Base-by-base conservation (phyloP, 1,139 yeast genomes). In the Barnettozyma hawaiiensis region DNA sequence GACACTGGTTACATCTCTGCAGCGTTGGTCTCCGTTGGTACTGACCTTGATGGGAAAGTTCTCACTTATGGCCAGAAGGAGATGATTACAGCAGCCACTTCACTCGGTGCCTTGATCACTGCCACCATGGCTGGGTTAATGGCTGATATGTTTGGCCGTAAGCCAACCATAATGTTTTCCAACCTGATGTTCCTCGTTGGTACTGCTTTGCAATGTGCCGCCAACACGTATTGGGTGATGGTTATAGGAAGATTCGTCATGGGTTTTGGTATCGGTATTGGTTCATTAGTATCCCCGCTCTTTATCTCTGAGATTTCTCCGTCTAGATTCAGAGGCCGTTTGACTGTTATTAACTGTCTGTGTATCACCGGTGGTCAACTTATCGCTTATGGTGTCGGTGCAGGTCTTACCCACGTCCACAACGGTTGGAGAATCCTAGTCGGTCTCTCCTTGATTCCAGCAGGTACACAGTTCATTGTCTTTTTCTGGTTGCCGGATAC, bases 231-330 rank as follows among this genome's bases (percentile, higher is more conserved):
- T 41, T 87, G 97, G 95, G 80, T 85, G 35, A 90, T 92, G 97
- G 81, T 86, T 52, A 80, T 68, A 9, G 98, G 97, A 31, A 75
- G 97, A 61, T 83, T 90, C 54, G 70, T 90, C 40, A 85, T 90
- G 81, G 98, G 98, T 19, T 84, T 85, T 66, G 98, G 96, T 53
- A 97, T 90, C 21, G 98, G 98, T 50, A 76, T 86, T 46, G 97
- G 97, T 0, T 86, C 96, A 4, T 70, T 90, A 43, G 81, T 87
- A 43, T 86, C 97, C 15, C 97, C 97, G 2, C 70, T 90, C 47
- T 89, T 86, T 73, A 85, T 90, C 53, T 75, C 90, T 44, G 98
- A 90, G 64, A 75, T 90, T 59, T 95, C 97, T 1, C 97, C 98
- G 18, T 78, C 96, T 15, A 77, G 81, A 61, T 87, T 85, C 62